These are phyloP conservation scores for Myxozyma melibiosi DNA, from an alignment of 805 yeast species.

Conservation along the genomic window DNA sequence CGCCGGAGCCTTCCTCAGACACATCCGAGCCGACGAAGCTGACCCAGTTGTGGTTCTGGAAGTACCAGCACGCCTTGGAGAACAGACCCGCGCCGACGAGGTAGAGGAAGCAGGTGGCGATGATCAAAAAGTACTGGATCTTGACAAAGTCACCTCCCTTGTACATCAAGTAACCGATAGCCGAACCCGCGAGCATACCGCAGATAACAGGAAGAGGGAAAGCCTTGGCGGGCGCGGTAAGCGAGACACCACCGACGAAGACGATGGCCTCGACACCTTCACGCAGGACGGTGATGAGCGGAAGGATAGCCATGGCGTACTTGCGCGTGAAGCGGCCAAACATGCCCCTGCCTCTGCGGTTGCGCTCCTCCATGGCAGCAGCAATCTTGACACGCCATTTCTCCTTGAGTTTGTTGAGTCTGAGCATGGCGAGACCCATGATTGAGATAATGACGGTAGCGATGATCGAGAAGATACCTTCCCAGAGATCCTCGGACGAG, in stretches of 20 bases:
- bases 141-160: conserved; percentile 80
- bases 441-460: conserved; percentile 86
- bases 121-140: conserved; percentile 82
- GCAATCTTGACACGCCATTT: conserved; percentile 98
- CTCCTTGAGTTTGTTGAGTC: conserved; percentile 93
- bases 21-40: conserved; percentile 88
- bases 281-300: conserved; percentile 87
- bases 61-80: conserved; percentile 90
- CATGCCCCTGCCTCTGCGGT: conserved; percentile 35
- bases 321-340: conserved; percentile 62
- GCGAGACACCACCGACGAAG: conserved; percentile 94
- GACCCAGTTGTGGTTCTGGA: conserved; percentile 69
- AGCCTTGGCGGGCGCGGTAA: conserved; percentile 63
- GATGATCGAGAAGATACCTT: conserved; percentile 88
- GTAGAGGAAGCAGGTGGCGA: conserved; percentile 86
- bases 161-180: conserved; percentile 71
- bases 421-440: conserved; percentile 96
- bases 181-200: conserved; percentile 79
- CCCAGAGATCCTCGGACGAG: conserved; percentile 91
- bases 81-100: conserved; percentile 90
- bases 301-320: conserved; percentile 86
- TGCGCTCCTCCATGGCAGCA: conserved; percentile 57
- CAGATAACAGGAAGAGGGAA: conserved; percentile 92
- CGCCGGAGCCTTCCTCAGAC: conserved; percentile 88
- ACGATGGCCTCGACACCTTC: conserved; percentile 98